Evolutionary conservation across 228 moss, liverwort and hornwort genomes (phyloP).

Genomic region (Sphagnum magellanicum): DNA sequence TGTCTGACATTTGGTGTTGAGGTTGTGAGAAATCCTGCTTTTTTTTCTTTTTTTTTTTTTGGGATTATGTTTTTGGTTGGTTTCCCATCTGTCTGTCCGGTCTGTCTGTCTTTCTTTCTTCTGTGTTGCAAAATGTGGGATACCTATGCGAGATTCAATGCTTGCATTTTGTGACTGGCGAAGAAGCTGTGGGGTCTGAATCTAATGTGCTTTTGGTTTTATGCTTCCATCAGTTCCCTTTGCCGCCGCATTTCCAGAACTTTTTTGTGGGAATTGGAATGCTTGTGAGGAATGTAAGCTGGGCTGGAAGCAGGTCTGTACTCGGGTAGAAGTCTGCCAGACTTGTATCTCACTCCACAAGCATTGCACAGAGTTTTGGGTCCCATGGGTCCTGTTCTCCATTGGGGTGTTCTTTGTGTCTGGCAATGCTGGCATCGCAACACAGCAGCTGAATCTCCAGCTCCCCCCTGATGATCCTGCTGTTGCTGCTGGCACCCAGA

Average conservation of each 20-base stretch:
- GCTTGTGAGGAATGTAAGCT: slow-evolving; percentile 67
- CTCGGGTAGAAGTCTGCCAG: slow-evolving; percentile 78
- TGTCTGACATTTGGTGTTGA: too few relatives aligned
- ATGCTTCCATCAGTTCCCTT: slow-evolving; percentile 29
- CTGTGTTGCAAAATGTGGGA: too few relatives aligned
- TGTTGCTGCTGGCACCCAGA: slow-evolving; percentile 47
- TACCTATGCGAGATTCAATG: too few relatives aligned
- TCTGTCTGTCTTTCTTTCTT: too few relatives aligned
- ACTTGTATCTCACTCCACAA: slow-evolving; percentile 87
- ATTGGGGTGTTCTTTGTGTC: slow-evolving; percentile 83
- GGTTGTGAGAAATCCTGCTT: too few relatives aligned
- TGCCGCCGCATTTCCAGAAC: slow-evolving; percentile 85
- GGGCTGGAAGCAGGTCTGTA: slow-evolving; percentile 88
- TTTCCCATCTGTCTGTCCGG: too few relatives aligned
- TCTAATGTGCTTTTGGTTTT: too few relatives aligned
- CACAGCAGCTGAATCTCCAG: slow-evolving; percentile 30
- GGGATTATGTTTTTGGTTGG: too few relatives aligned
- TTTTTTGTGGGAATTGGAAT: slow-evolving; percentile 94
- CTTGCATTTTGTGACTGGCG: too few relatives aligned
- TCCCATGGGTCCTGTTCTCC: slow-evolving; percentile 92
- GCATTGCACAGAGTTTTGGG: slow-evolving; percentile 93
- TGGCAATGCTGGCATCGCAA: slow-evolving; percentile 91
- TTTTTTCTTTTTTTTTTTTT: too few relatives aligned
- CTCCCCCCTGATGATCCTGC: not conserved
- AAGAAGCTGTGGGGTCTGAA: too few relatives aligned